These are phyloP conservation scores for Mortierella sp. DNA, from an alignment of 371 early-diverging fungal species.

Conservation along the genomic window DNA sequence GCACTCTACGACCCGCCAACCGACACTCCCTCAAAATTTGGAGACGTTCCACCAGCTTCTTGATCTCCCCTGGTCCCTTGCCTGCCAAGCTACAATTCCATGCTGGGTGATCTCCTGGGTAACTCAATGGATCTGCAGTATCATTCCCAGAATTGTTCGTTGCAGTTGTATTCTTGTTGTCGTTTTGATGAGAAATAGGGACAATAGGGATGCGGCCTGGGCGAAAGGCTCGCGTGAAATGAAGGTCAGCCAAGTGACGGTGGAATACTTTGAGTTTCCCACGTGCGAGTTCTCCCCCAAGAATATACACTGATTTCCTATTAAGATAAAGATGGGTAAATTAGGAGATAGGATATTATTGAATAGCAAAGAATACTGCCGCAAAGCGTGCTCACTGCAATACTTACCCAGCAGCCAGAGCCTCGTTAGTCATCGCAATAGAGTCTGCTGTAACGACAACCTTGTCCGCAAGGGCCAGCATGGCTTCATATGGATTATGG, in stretches of 20 bases:
- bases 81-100: slow-evolving; percentile 32
- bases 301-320: slow-evolving; percentile 51
- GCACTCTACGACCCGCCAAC: slow-evolving; percentile 32
- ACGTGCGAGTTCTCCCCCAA: slow-evolving; percentile 49
- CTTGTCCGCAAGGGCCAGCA: slow-evolving; percentile 50
- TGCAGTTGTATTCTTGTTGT: not conserved
- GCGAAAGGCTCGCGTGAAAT: slow-evolving; percentile 45
- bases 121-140: slow-evolving; percentile 43
- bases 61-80: slow-evolving; percentile 32
- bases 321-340: not conserved
- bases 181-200: not conserved
- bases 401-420: slow-evolving; percentile 46
- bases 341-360: not conserved
- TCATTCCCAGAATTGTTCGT: slow-evolving; percentile 5
- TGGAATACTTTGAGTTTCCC: slow-evolving; percentile 55
- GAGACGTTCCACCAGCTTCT: slow-evolving; percentile 32
- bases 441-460: slow-evolving; percentile 55
- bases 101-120: slow-evolving; percentile 45
- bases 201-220: slow-evolving; percentile 40
- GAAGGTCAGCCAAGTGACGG: slow-evolving; percentile 28
- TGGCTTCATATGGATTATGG: slow-evolving; percentile 42
- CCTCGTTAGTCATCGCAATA: slow-evolving; percentile 52
- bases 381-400: too few relatives aligned
- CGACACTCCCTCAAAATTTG: slow-evolving; percentile 37
- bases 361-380: not conserved